phyloP scores from a whole-genome alignment of 2,329 filamentous ascomycete species.

The Thielaviopsis punctulata region DNA sequence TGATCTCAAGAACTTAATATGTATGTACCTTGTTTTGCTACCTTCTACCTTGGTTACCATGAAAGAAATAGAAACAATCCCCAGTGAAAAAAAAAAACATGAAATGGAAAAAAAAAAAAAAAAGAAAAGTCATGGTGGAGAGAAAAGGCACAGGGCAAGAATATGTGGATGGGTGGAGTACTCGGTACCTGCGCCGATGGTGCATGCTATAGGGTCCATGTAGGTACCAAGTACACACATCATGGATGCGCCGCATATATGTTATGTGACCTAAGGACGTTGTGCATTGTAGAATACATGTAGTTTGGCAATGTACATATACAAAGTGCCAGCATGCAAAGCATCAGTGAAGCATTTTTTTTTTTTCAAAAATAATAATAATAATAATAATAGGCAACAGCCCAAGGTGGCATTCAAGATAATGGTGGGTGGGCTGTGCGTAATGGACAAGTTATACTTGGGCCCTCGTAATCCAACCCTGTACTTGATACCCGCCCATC shows the following conservation, averaged over 20 bases:
- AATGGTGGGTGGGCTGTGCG: not conserved
- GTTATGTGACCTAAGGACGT: too few species aligned
- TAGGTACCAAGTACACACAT: not conserved
- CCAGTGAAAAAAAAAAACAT: too few species aligned
- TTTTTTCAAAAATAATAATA: not conserved
- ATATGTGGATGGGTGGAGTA: not conserved
- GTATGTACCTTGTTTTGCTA: too few species aligned
- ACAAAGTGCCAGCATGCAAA: not conserved
- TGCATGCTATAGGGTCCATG: not conserved
- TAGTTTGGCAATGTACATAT: too few species aligned
- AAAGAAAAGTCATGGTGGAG: not conserved
- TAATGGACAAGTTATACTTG: not conserved
- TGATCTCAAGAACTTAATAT: too few species aligned
- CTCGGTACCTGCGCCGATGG: not conserved
- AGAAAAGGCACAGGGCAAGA: not conserved
- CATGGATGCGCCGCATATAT: not conserved
- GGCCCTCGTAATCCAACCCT: not conserved
- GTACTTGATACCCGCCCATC: not conserved
- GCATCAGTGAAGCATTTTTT: not conserved
- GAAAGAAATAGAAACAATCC: too few species aligned
- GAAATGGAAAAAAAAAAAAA: not conserved
- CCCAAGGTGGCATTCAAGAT: too few species aligned
- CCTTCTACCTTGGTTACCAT: too few species aligned
- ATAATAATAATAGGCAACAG: too few species aligned
- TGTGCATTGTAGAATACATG: too few species aligned